Base-by-base conservation (phyloP, 2,329 filamentous ascomycete species). In the Biscogniauxia sp. region DNA sequence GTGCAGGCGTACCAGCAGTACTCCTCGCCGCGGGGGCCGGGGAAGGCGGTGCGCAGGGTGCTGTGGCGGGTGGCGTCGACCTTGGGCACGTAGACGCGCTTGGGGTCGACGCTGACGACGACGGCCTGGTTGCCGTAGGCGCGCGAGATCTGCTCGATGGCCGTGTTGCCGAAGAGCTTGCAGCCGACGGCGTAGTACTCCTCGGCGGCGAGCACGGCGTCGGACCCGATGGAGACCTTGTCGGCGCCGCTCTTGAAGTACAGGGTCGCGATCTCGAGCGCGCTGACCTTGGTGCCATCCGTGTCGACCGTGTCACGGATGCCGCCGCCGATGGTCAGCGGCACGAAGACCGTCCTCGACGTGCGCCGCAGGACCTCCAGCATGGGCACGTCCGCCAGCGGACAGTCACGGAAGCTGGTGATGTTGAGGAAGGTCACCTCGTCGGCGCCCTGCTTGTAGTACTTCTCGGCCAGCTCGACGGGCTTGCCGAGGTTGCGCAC, bases 341-440 rank as follows among this genome's bases (percentile, higher is more conserved):
- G 95, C 2, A 99, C 95, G 73, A 99, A 99, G 51, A 98, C 94
- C 0, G 92, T 94, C 73, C 92, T 86, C 9, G 93, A 95, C 0
- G 94, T 92, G 66, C 87, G 86, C 54, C 93, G 87, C 54, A 99
- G 81, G 58, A 99, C 88, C 78, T 99, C 94, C 56, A 99, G 87
- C 95, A 99, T 99, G 7, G 95, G 95, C 3, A 93, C 81, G 78
- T 99, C 95, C 66, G 89, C 91, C 13, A 98, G 78, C 7, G 95
- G 95, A 66, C 93, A 96, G 79, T 98, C 95, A 64, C 95, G 89
- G 84, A 99, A 99, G 20, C 90, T 95, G 1, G 94, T 99, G 73
- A 99, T 99, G 82, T 99, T 99, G 68, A 99, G 84, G 77, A 99
- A 99, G 0, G 94, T 97, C 59, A 99, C 86, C 78, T 99, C 95